These are phyloP conservation scores for Saturnispora kantuleensis DNA, from an alignment of 805 yeast genomes.

Conservation along the genomic window DNA sequence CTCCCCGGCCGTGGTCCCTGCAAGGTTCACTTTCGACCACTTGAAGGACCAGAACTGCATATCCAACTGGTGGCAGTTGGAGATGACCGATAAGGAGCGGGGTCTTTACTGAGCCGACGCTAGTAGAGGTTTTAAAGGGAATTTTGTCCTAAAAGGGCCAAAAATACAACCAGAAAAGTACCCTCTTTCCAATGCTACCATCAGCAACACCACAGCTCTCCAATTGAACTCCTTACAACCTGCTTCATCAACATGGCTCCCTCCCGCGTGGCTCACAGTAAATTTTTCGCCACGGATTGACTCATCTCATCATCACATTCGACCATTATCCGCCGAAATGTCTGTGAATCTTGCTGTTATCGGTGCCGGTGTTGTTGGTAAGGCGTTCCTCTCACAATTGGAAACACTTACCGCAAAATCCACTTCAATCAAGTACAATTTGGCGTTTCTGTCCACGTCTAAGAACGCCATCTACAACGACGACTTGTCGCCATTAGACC, in stretches of 20 bases:
- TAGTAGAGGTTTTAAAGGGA: background rate
- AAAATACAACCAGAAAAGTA: background rate
- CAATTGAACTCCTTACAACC: too few species aligned
- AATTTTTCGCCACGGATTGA: background rate
- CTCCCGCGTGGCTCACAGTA: too few species aligned
- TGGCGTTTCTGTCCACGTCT: conserved; percentile 72
- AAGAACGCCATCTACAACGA: conserved; percentile 55
- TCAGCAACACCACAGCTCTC: too few species aligned
- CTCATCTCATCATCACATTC: background rate
- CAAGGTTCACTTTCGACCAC: conserved; percentile 44
- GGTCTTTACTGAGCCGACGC: conserved; percentile 15
- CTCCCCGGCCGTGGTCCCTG: conserved; percentile 35
- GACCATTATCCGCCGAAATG: conserved; percentile 25
- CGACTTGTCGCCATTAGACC: conserved; percentile 64
- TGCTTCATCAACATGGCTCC: too few species aligned
- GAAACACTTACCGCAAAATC: conserved; percentile 41
- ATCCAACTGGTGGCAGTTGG: conserved; percentile 54
- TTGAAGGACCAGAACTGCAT: conserved; percentile 65
- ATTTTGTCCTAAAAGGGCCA: background rate
- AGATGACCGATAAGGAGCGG: conserved; percentile 24
- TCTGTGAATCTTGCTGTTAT: conserved; percentile 61
- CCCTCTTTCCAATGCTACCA: background rate
- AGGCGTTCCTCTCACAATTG: conserved; percentile 81
- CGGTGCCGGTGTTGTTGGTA: conserved; percentile 93
- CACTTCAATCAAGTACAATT: conserved; percentile 48